Evolutionary conservation across 2,329 filamentous ascomycete species (phyloP), one percentile per base, ranked within the genome.

Genomic region (Fusarium succisae): DNA sequence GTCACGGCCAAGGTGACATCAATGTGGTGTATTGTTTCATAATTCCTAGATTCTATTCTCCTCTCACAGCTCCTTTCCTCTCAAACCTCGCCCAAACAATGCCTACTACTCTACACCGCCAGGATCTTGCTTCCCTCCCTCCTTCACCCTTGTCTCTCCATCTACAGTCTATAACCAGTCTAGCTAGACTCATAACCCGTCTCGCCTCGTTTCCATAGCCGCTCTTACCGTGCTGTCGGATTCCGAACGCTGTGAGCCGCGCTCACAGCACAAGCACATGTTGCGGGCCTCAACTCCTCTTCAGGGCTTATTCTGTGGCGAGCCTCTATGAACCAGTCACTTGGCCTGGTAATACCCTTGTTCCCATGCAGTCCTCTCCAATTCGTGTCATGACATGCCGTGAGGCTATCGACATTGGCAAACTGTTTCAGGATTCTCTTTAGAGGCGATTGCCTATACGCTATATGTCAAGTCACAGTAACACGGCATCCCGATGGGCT

Each of bases 401-500:
- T 47, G 50, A 71, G 69, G 66, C 61, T 48, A 48, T 41, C 66
- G 48, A 57, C 51, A 54, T 65, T 62, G 64, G 44, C 55, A 28
- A 55, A 44, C 32, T 69, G 45, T 37, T 69, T 64, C 10, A 26
- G 38, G 22, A 17, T 44, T 37, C n/a, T 37, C 37, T 38, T n/a
- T 38, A 30, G 43, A 38, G 30, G 51, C 22, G 47, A 44, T 41
- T 43, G 37, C 15, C 24, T 59, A 26, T 35, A 48, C 28, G 28
- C 41, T 37, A 37, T 56, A 53, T 38, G 26, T 18, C 13, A 41
- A 45, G 30, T 43, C 38, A 50, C 39, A 62, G 66, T 71, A 60
- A 54, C 71, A 74, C 68, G 45, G 57, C 71, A 74, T 74, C 38
- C 55, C 39, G 43, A 56, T 47, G 57, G 55, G 51, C 55, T 63